These are phyloP conservation scores for Knoxdaviesia capensis DNA, from an alignment of 2,329 filamentous ascomycete species.

Conservation along the genomic window DNA sequence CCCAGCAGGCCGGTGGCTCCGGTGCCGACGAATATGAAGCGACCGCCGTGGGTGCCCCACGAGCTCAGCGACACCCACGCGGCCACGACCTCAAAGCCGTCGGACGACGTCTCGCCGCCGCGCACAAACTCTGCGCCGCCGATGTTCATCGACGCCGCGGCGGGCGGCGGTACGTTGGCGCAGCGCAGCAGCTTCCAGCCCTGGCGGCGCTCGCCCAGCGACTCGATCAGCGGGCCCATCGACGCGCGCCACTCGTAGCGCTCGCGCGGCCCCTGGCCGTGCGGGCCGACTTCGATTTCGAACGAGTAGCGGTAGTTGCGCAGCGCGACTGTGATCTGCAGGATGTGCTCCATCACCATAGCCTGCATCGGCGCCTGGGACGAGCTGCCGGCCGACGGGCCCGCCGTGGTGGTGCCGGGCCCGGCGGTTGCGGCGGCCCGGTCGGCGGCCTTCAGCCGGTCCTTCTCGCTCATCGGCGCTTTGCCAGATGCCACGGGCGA, in stretches of 20 bases:
- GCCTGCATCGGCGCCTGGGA: too few relatives aligned
- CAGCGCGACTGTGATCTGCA: too few relatives aligned
- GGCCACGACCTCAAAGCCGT: slow-evolving; percentile 22
- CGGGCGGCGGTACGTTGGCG: slow-evolving; percentile 4
- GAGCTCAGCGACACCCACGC: slow-evolving; percentile 12
- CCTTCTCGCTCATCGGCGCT: too few relatives aligned
- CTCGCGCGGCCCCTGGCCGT: slow-evolving; percentile 10
- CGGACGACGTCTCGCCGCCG: slow-evolving; percentile 8
- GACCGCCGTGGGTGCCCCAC: slow-evolving; percentile 14
- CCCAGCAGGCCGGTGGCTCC: slow-evolving; percentile 18
- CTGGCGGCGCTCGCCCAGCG: slow-evolving; percentile 11
- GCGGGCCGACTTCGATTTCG: slow-evolving; percentile 12
- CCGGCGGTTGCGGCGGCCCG: too few relatives aligned
- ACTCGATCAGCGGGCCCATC: slow-evolving; percentile 13
- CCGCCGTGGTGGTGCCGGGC: too few relatives aligned
- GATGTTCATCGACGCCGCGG: slow-evolving; percentile 4
- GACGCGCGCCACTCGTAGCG: slow-evolving; percentile 22
- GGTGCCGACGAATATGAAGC: slow-evolving; percentile 19
- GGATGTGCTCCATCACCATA: too few relatives aligned
- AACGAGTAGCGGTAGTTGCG: slow-evolving; percentile 7
- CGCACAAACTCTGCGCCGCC: slow-evolving; percentile 6
- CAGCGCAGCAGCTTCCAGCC: slow-evolving; percentile 23
- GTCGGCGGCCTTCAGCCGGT: too few relatives aligned
- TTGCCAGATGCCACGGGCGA: too few relatives aligned
- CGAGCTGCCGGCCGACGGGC: too few relatives aligned